phyloP scores from a whole-genome alignment of 495 filamentous ascomycete genomes.

The Podospora fimiseda region DNA sequence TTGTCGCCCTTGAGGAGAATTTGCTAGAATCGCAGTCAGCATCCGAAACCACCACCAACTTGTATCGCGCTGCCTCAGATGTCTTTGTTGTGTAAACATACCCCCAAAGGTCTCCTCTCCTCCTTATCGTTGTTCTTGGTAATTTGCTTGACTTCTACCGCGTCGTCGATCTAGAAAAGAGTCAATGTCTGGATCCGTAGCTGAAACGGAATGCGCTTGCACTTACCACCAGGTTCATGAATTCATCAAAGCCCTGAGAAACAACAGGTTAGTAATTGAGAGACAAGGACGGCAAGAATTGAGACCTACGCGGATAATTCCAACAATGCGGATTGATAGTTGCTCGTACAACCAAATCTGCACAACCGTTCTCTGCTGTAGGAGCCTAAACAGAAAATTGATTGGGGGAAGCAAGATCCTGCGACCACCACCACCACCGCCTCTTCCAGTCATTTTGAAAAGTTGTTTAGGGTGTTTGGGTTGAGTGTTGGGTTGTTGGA shows the following conservation, averaged over 20 bases:
- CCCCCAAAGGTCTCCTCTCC: conserved; percentile 70
- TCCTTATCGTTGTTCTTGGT: conserved; percentile 73
- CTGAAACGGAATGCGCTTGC: conserved; percentile 12
- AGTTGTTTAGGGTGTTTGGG: conserved; percentile 2
- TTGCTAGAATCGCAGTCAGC: conserved; percentile 56
- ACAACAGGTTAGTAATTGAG: not conserved
- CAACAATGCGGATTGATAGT: conserved; percentile 84
- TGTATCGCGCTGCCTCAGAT: not conserved
- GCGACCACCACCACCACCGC: conserved; percentile 69
- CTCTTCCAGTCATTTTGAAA: conserved; percentile 71
- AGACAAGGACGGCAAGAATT: conserved; percentile 14
- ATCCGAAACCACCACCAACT: not conserved
- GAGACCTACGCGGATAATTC: conserved; percentile 77
- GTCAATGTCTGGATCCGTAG: not conserved
- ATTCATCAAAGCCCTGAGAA: conserved; percentile 66
- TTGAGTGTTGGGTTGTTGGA: conserved; percentile 3
- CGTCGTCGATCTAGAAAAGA: conserved; percentile 58
- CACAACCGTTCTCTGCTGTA: conserved; percentile 81
- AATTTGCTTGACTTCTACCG: conserved; percentile 80
- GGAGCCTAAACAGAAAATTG: conserved; percentile 96
- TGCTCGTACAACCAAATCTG: conserved; percentile 98
- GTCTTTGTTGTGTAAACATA: conserved; percentile 2
- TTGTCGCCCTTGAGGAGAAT: conserved; percentile 97
- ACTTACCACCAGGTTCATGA: conserved; percentile 97
- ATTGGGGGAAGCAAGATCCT: conserved; percentile 90